These are phyloP conservation scores for Leishmania gerbilli DNA, from an alignment of 208 protist species.

Conservation along the genomic window DNA sequence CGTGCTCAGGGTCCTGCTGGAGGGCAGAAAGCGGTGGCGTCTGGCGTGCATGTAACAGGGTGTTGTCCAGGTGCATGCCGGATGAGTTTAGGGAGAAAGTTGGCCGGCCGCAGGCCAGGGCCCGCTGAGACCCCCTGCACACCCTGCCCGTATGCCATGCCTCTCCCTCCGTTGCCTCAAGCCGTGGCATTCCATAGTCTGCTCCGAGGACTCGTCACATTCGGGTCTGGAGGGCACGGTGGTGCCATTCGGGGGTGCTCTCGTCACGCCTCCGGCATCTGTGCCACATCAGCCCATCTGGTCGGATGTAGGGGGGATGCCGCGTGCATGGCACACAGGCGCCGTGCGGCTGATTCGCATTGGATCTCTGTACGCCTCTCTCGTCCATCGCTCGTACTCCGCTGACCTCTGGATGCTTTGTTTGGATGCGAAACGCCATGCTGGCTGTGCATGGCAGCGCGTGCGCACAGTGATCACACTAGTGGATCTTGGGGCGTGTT, in stretches of 20 bases:
- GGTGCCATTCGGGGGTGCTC: neutral
- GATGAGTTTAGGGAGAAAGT: neutral
- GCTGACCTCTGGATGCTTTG: neutral
- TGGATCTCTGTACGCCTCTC: neutral
- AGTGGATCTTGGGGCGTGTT: neutral
- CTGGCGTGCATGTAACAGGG: neutral
- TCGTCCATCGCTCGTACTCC: neutral
- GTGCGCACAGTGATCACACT: neutral
- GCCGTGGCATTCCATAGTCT: neutral
- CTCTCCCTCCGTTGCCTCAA: neutral
- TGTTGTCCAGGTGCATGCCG: neutral
- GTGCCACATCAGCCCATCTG: neutral
- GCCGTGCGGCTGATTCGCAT: neutral
- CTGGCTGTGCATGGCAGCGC: neutral
- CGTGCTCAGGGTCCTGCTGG: neutral
- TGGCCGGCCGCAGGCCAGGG: neutral
- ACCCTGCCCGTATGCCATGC: neutral
- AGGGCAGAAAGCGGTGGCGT: neutral
- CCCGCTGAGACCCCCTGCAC: neutral
- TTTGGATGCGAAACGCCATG: neutral
- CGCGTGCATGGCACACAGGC: neutral
- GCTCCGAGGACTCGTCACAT: no score
- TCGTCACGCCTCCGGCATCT: neutral
- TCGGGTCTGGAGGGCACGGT: neutral
- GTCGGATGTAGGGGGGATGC: neutral